Conservation (phyloP, 2,329 filamentous ascomycete species). For the Cadophora luteo-olivacea region DNA sequence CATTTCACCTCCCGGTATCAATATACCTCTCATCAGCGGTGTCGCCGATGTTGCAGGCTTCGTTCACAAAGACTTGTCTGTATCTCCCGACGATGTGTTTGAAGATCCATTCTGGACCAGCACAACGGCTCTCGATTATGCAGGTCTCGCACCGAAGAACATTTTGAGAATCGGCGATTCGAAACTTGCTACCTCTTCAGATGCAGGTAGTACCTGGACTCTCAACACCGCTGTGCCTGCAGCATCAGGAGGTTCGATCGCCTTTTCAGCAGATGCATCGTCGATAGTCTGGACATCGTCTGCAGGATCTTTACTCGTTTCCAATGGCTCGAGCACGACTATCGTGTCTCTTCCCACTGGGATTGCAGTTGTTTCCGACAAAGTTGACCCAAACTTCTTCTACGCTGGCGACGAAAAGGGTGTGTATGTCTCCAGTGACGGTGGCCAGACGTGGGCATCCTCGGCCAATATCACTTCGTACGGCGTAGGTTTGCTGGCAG, state of each 20-base stretch:
- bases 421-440: slow-evolving; percentile 58
- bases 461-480: slow-evolving; percentile 13
- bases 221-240: slow-evolving; percentile 2
- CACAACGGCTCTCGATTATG: slow-evolving; percentile 39
- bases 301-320: slow-evolving; percentile 19
- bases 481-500: slow-evolving; percentile 54
- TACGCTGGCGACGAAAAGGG: slow-evolving; percentile 27
- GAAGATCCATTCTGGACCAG: slow-evolving; percentile 27
- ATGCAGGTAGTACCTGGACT: slow-evolving; percentile 28
- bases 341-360: slow-evolving; percentile 50
- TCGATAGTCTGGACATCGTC: slow-evolving; percentile 26
- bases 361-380: slow-evolving; percentile 50
- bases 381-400: slow-evolving; percentile 38
- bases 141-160: slow-evolving; percentile 27
- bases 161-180: slow-evolving; percentile 27
- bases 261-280: slow-evolving; percentile 27
- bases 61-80: slow-evolving; percentile 23
- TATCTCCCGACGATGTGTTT: slow-evolving; percentile 18
- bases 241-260: slow-evolving; percentile 26
- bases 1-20: slow-evolving; percentile 33
- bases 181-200: slow-evolving; percentile 30
- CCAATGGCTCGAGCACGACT: slow-evolving; percentile 42
- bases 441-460: slow-evolving; percentile 52
- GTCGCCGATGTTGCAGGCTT: slow-evolving; percentile 41
- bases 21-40: slow-evolving; percentile 33